phyloP scores from a whole-genome alignment of 2,329 filamentous ascomycete species.

The Xylariales sp. region DNA sequence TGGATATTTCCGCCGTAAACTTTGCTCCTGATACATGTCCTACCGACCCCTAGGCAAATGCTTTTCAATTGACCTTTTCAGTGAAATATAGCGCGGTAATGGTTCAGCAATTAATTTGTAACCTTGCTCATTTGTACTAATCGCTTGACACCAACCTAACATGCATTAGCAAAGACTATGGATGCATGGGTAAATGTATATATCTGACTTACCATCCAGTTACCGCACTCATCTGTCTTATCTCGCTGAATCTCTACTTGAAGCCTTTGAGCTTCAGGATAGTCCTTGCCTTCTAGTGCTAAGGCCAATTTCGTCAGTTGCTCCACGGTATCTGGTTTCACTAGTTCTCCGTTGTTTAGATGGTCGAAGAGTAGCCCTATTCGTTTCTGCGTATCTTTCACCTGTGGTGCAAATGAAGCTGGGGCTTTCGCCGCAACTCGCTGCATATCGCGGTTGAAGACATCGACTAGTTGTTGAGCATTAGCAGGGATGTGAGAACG shows the following conservation, averaged over 20 bases:
- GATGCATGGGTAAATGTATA: background rate
- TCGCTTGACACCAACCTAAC: slow-evolving; percentile 78
- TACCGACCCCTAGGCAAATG: background rate
- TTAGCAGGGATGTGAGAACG: slow-evolving; percentile 85
- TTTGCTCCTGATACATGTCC: slow-evolving; percentile 15
- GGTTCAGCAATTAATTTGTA: slow-evolving; percentile 54
- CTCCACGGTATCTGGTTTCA: slow-evolving; percentile 81
- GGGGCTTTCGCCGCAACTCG: slow-evolving; percentile 89
- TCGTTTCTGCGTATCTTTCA: slow-evolving; percentile 93
- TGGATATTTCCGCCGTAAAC: slow-evolving; percentile 7
- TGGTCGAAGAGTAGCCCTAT: slow-evolving; percentile 96
- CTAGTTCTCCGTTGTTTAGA: slow-evolving; percentile 92
- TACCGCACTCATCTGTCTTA: slow-evolving; percentile 82
- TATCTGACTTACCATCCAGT: slow-evolving; percentile 80
- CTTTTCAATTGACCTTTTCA: background rate
- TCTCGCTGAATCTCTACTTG: slow-evolving; percentile 82
- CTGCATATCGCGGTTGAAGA: slow-evolving; percentile 86
- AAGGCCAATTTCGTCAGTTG: slow-evolving; percentile 73
- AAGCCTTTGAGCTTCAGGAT: slow-evolving; percentile 72
- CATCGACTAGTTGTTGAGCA: slow-evolving; percentile 82
- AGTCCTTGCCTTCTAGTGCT: slow-evolving; percentile 76
- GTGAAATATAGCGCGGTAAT: background rate
- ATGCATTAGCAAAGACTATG: slow-evolving; percentile 54
- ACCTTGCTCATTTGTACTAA: slow-evolving; percentile 83
- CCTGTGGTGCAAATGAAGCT: slow-evolving; percentile 85